Percentiles rank a stretch among this genome's conserved stretches.
Conservation (phyloP, 345 rosid genomes). For the Cardamine resedifolia region DNA sequence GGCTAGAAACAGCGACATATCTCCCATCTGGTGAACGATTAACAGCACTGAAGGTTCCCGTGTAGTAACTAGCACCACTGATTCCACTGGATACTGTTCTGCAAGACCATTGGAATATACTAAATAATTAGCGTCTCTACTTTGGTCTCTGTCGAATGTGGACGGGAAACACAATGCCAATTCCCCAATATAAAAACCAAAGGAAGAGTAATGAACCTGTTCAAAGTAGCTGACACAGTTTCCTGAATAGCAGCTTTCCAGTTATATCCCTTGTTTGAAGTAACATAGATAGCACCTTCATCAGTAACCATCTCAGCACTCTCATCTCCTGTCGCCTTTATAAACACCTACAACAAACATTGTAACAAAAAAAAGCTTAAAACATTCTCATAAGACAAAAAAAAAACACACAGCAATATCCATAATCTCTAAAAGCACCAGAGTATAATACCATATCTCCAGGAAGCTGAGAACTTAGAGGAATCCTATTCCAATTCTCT, state of each 20-base stretch:
- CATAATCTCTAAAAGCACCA: neutral
- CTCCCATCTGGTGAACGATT: constrained; percentile 93
- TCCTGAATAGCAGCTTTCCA: constrained; percentile 97
- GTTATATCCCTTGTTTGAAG: constrained; percentile 86
- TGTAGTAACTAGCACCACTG: constrained; percentile 98
- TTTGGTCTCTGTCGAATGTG: neutral
- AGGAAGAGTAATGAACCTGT: constrained; percentile 54
- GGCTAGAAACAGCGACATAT: constrained; percentile 97
- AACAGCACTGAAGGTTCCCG: constrained; percentile 88
- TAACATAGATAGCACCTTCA: constrained; percentile 89
- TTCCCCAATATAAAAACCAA: constrained; percentile 2
- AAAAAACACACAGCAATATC: neutral
- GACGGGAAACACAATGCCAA: neutral
- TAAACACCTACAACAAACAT: constrained; percentile 66
- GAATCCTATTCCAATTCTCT: constrained; percentile 81
- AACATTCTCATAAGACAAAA: neutral
- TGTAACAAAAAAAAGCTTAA: neutral
- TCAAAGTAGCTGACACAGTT: constrained; percentile 91
- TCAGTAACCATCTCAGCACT: constrained; percentile 98
- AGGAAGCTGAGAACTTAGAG: constrained; percentile 88
- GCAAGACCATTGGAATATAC: constrained; percentile 50
- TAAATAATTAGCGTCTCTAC: constrained; percentile 37
- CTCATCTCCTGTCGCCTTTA: constrained; percentile 88
- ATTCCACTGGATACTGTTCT: constrained; percentile 99
- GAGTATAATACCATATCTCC: constrained; percentile 69